These are phyloP conservation scores for Spergularia marina DNA, from an alignment of 148 eudicot species.

Conservation along the genomic window DNA sequence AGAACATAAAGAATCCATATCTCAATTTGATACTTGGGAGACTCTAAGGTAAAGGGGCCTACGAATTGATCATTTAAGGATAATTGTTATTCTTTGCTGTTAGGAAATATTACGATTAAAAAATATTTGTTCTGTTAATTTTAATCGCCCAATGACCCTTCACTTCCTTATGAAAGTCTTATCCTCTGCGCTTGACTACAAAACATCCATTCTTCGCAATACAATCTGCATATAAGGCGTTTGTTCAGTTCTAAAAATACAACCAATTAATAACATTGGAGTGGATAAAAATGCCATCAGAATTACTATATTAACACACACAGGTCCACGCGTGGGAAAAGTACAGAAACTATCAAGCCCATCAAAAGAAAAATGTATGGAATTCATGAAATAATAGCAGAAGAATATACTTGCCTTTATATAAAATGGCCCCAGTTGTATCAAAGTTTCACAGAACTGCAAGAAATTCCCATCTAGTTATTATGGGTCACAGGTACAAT, in stretches of 20 bases:
- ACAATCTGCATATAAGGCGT: not conserved
- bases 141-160: no score
- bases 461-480: slow-evolving; percentile 26
- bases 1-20: no score
- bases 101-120: no score
- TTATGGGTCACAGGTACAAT: not conserved
- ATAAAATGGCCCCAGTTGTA: slow-evolving; percentile 89
- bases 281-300: not conserved
- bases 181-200: no score
- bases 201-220: no score
- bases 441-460: slow-evolving; percentile 94
- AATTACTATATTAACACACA: not conserved
- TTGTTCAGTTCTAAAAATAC: not conserved
- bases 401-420: slow-evolving; percentile 63
- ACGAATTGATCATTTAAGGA: no score
- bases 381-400: not conserved
- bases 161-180: no score
- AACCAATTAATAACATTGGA: not conserved
- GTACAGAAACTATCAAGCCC: not conserved
- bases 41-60: no score
- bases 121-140: no score
- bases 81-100: no score
- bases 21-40: no score
- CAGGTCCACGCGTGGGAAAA: not conserved
- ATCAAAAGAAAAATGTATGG: not conserved